Percentiles rank a stretch among this genome's conserved stretches.
Conservation (phyloP, 768 basidiomycete genomes). For the Phallus indusiatus region DNA sequence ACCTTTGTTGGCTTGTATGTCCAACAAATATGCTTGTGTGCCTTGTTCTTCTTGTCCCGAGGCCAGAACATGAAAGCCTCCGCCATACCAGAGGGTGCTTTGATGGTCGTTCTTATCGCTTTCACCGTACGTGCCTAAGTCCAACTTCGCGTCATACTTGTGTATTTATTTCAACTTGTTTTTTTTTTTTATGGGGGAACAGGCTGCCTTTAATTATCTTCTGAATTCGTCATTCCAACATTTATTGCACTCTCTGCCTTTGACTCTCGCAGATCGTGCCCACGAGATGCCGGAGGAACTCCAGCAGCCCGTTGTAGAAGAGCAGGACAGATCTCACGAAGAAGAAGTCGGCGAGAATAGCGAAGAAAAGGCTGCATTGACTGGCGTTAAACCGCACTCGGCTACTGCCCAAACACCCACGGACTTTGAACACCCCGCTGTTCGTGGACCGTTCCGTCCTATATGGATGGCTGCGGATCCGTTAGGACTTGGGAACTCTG, state of each 20-base stretch:
- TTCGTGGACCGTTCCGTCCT: slow-evolving; percentile 56
- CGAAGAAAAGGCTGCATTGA: slow-evolving; percentile 14
- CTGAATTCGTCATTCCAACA: slow-evolving; percentile 76
- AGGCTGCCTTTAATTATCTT: slow-evolving; percentile 66
- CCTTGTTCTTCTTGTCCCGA: slow-evolving; percentile 82
- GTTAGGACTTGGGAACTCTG: slow-evolving; percentile 47
- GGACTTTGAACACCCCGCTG: slow-evolving; percentile 79
- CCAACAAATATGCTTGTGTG: slow-evolving; percentile 63
- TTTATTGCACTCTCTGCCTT: slow-evolving; percentile 63
- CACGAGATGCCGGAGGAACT: slow-evolving; percentile 26
- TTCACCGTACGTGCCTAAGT: slow-evolving; percentile 52
- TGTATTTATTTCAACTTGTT: background rate
- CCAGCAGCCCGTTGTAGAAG: slow-evolving; percentile 9
- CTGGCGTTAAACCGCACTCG: background rate
- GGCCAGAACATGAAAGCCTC: slow-evolving; percentile 42
- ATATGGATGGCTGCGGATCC: slow-evolving; percentile 81
- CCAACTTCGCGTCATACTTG: background rate
- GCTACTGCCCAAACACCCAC: slow-evolving; percentile 17
- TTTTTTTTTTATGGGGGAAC: background rate
- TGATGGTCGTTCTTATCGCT: slow-evolving; percentile 80
- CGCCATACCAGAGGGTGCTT: slow-evolving; percentile 62
- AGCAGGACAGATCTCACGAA: slow-evolving; percentile 7
- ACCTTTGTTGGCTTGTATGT: slow-evolving; percentile 92
- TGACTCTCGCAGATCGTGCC: slow-evolving; percentile 67
- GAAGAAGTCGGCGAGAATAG: slow-evolving; percentile 11